Conservation (phyloP, 257 asterid genomes). For the Fraxinus cuspidata region DNA sequence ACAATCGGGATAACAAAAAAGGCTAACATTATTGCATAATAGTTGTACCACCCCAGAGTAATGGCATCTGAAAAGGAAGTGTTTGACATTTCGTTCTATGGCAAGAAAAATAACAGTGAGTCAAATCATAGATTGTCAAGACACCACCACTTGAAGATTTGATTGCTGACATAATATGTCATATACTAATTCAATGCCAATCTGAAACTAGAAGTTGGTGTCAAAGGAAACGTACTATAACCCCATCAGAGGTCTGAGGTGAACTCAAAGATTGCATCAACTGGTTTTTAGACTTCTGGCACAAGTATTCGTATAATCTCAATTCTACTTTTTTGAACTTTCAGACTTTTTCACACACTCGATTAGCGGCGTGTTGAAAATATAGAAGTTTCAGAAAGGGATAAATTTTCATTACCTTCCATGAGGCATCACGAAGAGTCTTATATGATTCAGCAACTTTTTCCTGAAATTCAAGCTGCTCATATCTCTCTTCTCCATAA, state of each 20-base stretch:
- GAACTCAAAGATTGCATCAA: not conserved
- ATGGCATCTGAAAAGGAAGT: not conserved
- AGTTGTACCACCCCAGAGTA: not conserved
- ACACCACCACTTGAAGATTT: not conserved
- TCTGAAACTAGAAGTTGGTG: not conserved
- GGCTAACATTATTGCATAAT: not conserved
- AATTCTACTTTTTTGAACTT: not conserved
- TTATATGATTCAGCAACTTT: conserved; percentile 62
- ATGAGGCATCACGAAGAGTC: conserved; percentile 60
- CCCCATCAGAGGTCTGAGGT: not conserved
- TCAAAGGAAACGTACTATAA: too few relatives aligned
- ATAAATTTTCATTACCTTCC: conserved; percentile 63
- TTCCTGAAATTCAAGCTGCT: conserved; percentile 89
- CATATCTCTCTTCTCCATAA: conserved; percentile 92
- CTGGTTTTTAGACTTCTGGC: not conserved
- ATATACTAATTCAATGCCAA: not conserved
- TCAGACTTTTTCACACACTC: not conserved
- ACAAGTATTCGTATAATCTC: not conserved
- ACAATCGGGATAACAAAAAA: conserved; percentile 22
- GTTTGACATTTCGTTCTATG: not conserved
- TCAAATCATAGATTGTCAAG: not conserved
- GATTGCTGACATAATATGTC: not conserved
- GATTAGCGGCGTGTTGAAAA: not conserved
- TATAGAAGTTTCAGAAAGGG: conserved; percentile 3
- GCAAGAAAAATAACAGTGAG: not conserved